phyloP scores from a whole-genome alignment of 129 eudicot species.

The Tanacetum coccineum region DNA sequence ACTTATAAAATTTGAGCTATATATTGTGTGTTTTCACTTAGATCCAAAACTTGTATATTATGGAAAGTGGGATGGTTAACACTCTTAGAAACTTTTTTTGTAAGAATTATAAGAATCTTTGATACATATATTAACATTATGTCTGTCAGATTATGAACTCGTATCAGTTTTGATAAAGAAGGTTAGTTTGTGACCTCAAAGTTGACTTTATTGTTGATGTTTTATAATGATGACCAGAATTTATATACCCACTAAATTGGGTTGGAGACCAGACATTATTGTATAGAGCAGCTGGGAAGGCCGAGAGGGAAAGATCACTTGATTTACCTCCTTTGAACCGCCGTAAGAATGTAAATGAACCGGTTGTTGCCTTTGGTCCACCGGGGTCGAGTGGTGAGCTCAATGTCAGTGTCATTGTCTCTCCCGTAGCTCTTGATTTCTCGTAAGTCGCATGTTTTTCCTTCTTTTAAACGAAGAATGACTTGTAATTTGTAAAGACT shows the following conservation, averaged over 20 bases:
- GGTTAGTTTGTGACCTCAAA: too few species aligned
- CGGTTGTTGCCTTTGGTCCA: conserved; percentile 91
- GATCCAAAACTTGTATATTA: too few species aligned
- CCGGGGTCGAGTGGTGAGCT: conserved; percentile 94
- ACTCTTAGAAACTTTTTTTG: too few species aligned
- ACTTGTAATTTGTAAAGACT: conserved; percentile 5
- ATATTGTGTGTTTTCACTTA: too few species aligned
- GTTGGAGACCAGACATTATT: conserved; percentile 64
- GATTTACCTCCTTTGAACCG: conserved; percentile 59
- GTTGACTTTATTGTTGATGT: conserved; percentile 1
- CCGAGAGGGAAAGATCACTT: conserved; percentile 57
- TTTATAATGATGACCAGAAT: conserved; percentile 7
- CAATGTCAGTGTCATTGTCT: conserved; percentile 85
- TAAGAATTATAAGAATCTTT: too few species aligned
- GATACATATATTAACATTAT: too few species aligned
- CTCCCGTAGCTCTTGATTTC: conserved; percentile 78
- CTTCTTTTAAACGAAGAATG: background rate
- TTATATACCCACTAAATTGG: conserved; percentile 79
- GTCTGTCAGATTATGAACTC: too few species aligned
- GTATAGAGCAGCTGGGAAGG: conserved; percentile 51
- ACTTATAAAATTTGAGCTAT: too few species aligned
- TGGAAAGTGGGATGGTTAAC: too few species aligned
- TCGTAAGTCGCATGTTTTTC: conserved; percentile 47
- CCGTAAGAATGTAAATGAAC: conserved; percentile 66
- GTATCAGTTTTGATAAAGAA: background rate